Evolutionary conservation across 192 early-diverging fungal species (phyloP), one percentile per base, ranked within the genome.

Genomic region (Piromyces finnis): DNA sequence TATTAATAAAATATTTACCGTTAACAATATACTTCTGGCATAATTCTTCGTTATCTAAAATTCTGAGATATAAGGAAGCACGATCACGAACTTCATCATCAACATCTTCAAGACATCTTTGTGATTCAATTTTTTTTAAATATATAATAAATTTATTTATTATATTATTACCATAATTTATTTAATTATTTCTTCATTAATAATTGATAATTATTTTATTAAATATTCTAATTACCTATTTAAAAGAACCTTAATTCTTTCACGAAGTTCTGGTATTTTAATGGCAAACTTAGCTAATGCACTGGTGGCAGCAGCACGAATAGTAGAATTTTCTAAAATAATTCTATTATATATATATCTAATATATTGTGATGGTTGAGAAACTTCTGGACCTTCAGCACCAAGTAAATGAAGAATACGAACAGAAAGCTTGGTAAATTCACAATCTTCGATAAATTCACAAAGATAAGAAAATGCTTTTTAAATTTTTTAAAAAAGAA

Each of bases 401-500:
- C 98, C 98, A 36, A 99, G 87, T 51, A 99, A 88, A 86, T 98
- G 94, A 78, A 99, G 87, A 81, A 98, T 95, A 78, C 96, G 93
- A 79, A 99, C 97, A n/a, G 97, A 96, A 12, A 99, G 89, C 86
- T 99, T 98, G 26, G 95, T 94, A 85, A 96, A 99, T 85, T 99
- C 98, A 86, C 98, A 99, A 84, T 99, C 98, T 84, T 99, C 98
- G 83, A 99, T 99, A 81, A 99, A 98, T 88, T 99, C 98, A 85
- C 98, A 99, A 78, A 99, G 88, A 81, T 98, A 95, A 15, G 94
- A 93, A 78, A 99, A 89, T 51, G 96, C 97, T 89, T 68, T 26
- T 27, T 84, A 37, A 35, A 79, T 18, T 13, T 27, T 39, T 39
- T 81, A 39, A 77, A n/a, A 26, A 79, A n/a, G 16, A 78, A 30